Evolutionary conservation across 108 stramenopile genomes (phyloP).

Genomic region (Cyclotella atomus): DNA sequence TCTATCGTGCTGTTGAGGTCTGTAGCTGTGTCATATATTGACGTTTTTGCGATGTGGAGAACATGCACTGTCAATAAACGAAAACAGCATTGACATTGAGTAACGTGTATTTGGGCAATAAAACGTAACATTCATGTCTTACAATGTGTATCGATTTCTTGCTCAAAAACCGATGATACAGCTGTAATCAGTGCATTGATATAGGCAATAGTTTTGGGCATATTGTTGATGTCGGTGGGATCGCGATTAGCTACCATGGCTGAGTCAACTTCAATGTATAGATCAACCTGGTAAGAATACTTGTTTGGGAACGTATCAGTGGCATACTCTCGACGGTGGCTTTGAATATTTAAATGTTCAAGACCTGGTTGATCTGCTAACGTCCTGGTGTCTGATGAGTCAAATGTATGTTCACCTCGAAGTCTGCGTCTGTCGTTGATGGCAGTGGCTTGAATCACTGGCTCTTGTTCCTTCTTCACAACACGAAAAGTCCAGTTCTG

Average conservation of each 20-base stretch:
- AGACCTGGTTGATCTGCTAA: neutral
- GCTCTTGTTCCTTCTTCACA: too few species aligned
- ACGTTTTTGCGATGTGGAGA: slow-evolving; percentile 1
- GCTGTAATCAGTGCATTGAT: neutral
- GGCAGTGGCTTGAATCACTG: too few species aligned
- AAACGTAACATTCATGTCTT: neutral
- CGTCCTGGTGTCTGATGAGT: neutral
- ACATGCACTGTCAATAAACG: slow-evolving; percentile 12
- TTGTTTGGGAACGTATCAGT: neutral
- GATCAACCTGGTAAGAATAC: slow-evolving; percentile 5
- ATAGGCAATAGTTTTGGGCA: neutral
- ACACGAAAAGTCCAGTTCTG: neutral
- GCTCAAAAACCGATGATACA: neutral
- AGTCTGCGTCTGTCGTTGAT: neutral
- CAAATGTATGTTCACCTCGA: neutral
- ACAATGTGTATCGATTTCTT: slow-evolving; percentile 35
- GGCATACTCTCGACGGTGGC: neutral
- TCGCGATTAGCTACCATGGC: slow-evolving; percentile 5
- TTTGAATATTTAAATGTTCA: neutral
- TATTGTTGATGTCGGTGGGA: neutral
- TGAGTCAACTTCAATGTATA: slow-evolving; percentile 8
- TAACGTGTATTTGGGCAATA: neutral
- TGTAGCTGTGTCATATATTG: slow-evolving; percentile 1
- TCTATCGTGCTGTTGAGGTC: neutral
- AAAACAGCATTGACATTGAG: neutral